Conservation (phyloP, 2,329 filamentous ascomycete genomes). For the Microdochium paspali region DNA sequence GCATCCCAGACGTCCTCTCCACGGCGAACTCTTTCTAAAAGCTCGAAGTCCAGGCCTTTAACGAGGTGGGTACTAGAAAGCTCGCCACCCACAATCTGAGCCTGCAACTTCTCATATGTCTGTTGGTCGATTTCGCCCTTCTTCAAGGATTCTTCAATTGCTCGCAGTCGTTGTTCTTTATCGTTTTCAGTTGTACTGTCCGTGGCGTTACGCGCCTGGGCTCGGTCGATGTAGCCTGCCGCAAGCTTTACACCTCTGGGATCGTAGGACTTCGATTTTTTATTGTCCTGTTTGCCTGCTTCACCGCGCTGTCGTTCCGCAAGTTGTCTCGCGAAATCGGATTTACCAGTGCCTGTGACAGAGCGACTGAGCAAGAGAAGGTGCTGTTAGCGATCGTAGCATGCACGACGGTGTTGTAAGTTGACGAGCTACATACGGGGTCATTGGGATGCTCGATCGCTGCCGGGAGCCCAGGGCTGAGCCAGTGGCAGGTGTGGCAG, state of each 20-base stretch:
- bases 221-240: conserved; percentile 75
- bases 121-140: conserved; percentile 73
- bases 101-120: conserved; percentile 66
- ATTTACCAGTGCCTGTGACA: conserved; percentile 41
- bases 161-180: conserved; percentile 58
- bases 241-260: conserved; percentile 78
- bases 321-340: conserved; percentile 77
- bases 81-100: conserved; percentile 76
- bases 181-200: conserved; percentile 31
- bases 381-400: conserved; percentile 11
- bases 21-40: conserved; percentile 59
- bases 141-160: conserved; percentile 74
- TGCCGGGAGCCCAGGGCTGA: conserved; percentile 65
- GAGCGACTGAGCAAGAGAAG: conserved; percentile 46
- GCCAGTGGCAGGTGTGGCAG: conserved; percentile 24
- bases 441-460: conserved; percentile 84
- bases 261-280: conserved; percentile 68
- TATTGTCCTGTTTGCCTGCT: conserved; percentile 32
- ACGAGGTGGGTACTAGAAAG: conserved; percentile 74
- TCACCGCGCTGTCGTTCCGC: conserved; percentile 54
- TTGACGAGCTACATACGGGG: conserved; percentile 52
- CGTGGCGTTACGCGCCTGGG: conserved; percentile 51
- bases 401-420: conserved; percentile 1
- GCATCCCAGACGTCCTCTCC: conserved; percentile 58
- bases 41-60: conserved; percentile 81